Evolutionary conservation across 371 early-diverging fungal species (phyloP).

Genomic region (Chytridium lagenaria): DNA sequence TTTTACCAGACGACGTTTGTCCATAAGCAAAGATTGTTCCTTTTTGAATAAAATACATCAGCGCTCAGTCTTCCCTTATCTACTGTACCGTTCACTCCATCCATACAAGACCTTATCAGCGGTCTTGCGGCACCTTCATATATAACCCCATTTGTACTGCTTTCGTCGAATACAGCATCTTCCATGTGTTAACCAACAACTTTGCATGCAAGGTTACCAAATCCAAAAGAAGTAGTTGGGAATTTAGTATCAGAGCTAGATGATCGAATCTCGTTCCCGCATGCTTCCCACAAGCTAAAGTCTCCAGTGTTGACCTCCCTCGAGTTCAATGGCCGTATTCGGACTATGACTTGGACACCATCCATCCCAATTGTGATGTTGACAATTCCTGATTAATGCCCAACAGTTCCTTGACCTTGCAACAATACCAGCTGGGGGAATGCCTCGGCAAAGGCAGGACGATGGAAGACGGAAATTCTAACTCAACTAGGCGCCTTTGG

Average conservation of each 20-base stretch:
- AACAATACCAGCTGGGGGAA: constrained; percentile 73
- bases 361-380: neutral
- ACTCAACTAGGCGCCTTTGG: constrained; percentile 70
- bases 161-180: constrained; percentile 34
- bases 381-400: neutral
- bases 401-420: constrained; percentile 3
- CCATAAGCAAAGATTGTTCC: constrained; percentile 94
- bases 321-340: constrained; percentile 48
- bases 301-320: constrained; percentile 27
- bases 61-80: neutral
- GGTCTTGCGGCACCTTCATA: constrained; percentile 47
- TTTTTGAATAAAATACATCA: constrained; percentile 6
- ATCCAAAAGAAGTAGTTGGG: constrained; percentile 28
- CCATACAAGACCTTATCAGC: constrained; percentile 46
- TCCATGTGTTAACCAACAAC: neutral
- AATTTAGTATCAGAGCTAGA: neutral
- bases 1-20: constrained; percentile 98
- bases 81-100: constrained; percentile 42
- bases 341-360: constrained; percentile 38
- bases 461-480: neutral
- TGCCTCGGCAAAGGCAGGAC: constrained; percentile 82
- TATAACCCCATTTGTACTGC: constrained; percentile 37
- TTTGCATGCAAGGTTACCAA: constrained; percentile 22
- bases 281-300: constrained; percentile 11
- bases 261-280: constrained; percentile 11